Evolutionary conservation across 495 filamentous ascomycete genomes (phyloP).

Genomic region (Xylaria flabelliformis): DNA sequence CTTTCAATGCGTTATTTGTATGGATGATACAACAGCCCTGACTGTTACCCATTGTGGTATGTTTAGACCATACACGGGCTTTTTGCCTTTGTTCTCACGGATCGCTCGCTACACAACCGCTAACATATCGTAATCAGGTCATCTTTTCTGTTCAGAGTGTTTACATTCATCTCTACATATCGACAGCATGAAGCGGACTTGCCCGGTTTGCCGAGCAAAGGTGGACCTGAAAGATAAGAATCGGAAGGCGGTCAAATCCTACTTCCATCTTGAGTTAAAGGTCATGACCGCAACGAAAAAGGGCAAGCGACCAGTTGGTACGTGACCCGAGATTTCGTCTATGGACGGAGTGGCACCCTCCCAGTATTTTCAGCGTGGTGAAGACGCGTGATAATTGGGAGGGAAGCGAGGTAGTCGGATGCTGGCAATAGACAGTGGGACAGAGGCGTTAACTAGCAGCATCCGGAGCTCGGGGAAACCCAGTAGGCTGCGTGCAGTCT

Average conservation of each 20-base stretch:
- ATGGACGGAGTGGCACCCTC: not conserved
- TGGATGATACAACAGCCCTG: slow-evolving; percentile 75
- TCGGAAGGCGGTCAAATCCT: slow-evolving; percentile 46
- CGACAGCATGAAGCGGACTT: slow-evolving; percentile 53
- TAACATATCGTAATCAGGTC: slow-evolving; percentile 58
- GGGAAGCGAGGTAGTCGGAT: slow-evolving; percentile 2
- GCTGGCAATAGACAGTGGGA: not conserved
- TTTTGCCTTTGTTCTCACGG: slow-evolving; percentile 8
- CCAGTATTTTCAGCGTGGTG: slow-evolving; percentile 30
- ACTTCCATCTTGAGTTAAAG: slow-evolving; percentile 67
- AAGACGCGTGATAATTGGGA: slow-evolving; percentile 30
- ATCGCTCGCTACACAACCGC: not conserved
- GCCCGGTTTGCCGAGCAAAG: slow-evolving; percentile 62
- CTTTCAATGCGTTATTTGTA: slow-evolving; percentile 82
- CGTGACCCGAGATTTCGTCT: slow-evolving; percentile 13
- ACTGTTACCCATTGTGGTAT: slow-evolving; percentile 85
- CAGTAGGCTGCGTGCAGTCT: not conserved
- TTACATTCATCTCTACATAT: slow-evolving; percentile 76
- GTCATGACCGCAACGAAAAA: slow-evolving; percentile 58
- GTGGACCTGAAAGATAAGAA: slow-evolving; percentile 60
- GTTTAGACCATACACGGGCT: slow-evolving; percentile 36
- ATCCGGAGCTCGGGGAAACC: not conserved
- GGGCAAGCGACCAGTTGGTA: slow-evolving; percentile 47
- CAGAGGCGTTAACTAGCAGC: not conserved
- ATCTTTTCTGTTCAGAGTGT: slow-evolving; percentile 85